Conservation (phyloP, 2,329 filamentous ascomycete species). For the Aspergillus intermedius region DNA sequence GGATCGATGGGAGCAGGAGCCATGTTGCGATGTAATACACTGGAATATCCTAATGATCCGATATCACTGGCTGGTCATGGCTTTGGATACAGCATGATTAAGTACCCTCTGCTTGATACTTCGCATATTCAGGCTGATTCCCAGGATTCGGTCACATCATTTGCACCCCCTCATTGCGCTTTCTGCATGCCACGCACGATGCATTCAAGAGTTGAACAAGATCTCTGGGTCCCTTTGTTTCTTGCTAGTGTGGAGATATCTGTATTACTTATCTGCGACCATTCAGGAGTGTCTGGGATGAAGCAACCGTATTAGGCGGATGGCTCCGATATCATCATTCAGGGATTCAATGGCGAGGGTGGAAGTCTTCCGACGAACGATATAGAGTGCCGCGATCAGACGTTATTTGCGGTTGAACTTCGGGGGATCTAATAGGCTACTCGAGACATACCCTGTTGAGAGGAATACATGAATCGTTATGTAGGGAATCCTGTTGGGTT, state of each 20-base stretch:
- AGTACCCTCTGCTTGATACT: slow-evolving; percentile 1
- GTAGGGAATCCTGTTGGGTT: not conserved
- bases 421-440: not conserved
- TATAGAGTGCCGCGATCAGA: not conserved
- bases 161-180: slow-evolving; percentile 20
- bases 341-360: slow-evolving; percentile 15
- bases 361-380: too few species aligned
- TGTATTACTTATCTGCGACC: slow-evolving; percentile 4
- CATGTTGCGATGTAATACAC: slow-evolving; percentile 31
- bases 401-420: not conserved
- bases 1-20: slow-evolving; percentile 56
- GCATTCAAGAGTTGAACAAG: not conserved
- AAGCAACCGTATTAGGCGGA: not conserved
- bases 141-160: slow-evolving; percentile 26
- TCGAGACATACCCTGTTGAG: not conserved
- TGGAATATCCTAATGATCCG: not conserved
- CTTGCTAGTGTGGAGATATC: not conserved
- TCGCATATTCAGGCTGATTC: not conserved
- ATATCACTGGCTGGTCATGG: not conserved
- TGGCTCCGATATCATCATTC: slow-evolving; percentile 18
- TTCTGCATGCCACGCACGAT: slow-evolving; percentile 8
- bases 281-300: not conserved
- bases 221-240: not conserved
- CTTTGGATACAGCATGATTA: not conserved
- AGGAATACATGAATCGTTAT: not conserved